Evolutionary conservation across 805 yeast genomes (phyloP).

Genomic region (Candida easanensis): DNA sequence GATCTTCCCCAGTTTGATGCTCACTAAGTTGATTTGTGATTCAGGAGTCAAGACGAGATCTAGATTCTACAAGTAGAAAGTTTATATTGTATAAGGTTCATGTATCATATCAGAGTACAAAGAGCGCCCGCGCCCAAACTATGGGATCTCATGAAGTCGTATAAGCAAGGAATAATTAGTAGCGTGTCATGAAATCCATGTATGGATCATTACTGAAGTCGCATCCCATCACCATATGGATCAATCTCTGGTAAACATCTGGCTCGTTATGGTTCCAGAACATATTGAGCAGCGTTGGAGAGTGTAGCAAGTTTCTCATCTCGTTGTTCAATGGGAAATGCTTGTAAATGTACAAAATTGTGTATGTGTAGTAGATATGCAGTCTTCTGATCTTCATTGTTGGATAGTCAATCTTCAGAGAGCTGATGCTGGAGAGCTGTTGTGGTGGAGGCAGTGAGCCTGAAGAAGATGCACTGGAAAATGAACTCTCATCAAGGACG

Average conservation of each 20-base stretch:
- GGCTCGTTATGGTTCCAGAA: conserved; percentile 18
- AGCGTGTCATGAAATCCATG: conserved; percentile 16
- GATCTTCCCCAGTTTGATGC: too few species aligned
- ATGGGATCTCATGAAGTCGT: too few species aligned
- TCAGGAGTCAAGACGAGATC: too few species aligned
- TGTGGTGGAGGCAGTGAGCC: neutral
- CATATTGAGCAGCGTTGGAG: conserved; percentile 4
- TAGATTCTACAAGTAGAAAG: too few species aligned
- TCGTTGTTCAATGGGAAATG: conserved; percentile 7
- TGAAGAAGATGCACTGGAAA: conserved; percentile 7
- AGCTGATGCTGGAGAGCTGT: too few species aligned
- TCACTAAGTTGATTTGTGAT: too few species aligned
- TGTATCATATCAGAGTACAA: too few species aligned
- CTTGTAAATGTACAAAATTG: conserved; percentile 12
- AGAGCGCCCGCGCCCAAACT: too few species aligned
- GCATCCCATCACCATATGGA: conserved; percentile 3
- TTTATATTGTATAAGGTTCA: too few species aligned
- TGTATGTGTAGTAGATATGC: conserved; percentile 21
- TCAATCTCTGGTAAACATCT: conserved; percentile 13
- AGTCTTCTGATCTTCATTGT: conserved; percentile 15
- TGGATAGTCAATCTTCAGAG: conserved; percentile 8
- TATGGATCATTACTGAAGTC: conserved; percentile 20
- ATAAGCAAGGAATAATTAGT: too few species aligned
- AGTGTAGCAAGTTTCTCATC: neutral
- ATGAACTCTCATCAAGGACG: conserved; percentile 3